Evolutionary conservation across 352 stramenopile species (phyloP).

Genomic region (Nothophytophthora sp.): DNA sequence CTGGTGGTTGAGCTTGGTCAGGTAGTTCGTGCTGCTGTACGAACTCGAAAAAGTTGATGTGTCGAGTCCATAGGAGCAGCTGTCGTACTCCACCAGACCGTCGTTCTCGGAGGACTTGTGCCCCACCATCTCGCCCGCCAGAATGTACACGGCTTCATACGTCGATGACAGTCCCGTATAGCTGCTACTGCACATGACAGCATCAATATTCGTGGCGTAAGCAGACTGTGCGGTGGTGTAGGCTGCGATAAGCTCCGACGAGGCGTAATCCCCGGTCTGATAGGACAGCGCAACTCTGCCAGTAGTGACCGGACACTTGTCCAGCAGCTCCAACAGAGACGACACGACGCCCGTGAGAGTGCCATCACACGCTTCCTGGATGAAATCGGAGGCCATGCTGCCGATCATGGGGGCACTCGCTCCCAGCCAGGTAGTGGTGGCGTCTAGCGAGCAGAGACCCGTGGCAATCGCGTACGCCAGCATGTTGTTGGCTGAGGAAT

Average conservation of each 20-base stretch:
- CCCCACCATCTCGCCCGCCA: slow-evolving; percentile 11
- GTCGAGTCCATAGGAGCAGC: slow-evolving; percentile 36
- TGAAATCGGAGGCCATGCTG: slow-evolving; percentile 41
- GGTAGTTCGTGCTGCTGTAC: slow-evolving; percentile 39
- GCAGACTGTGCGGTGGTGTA: slow-evolving; percentile 32
- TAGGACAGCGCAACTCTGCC: slow-evolving; percentile 26
- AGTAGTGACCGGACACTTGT: slow-evolving; percentile 29
- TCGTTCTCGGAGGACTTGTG: slow-evolving; percentile 40
- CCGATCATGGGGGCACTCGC: slow-evolving; percentile 34
- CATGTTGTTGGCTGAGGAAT: too few relatives aligned
- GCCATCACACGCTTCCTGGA: slow-evolving; percentile 32
- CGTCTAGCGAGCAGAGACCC: too few relatives aligned
- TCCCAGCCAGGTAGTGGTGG: slow-evolving; percentile 30
- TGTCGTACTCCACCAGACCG: slow-evolving; percentile 44
- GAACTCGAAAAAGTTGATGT: slow-evolving; percentile 27
- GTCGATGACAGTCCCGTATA: slow-evolving; percentile 30
- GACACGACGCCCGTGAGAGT: slow-evolving; percentile 15
- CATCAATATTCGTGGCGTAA: slow-evolving; percentile 31
- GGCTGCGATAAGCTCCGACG: slow-evolving; percentile 14
- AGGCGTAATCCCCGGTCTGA: slow-evolving; percentile 22
- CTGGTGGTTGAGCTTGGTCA: slow-evolving; percentile 43
- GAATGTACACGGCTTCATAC: slow-evolving; percentile 22
- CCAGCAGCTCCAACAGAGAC: slow-evolving; percentile 21
- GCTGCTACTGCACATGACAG: slow-evolving; percentile 39
- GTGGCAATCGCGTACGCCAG: too few relatives aligned